Evolutionary conservation across 1,284 basidiomycete genomes (phyloP).

Genomic region (Tilletia indica): DNA sequence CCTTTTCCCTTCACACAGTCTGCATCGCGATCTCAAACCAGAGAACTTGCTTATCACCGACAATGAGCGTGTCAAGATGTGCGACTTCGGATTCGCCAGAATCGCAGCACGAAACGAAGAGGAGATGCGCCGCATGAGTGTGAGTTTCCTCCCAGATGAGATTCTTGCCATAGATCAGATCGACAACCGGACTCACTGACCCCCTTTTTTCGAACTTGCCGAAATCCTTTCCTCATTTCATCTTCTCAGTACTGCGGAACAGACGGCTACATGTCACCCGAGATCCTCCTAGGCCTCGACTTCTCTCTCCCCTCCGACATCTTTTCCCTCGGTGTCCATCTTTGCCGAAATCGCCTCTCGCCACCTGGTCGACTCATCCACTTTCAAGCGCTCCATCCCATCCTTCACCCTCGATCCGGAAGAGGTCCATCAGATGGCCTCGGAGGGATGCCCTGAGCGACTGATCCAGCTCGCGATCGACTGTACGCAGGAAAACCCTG

Average conservation of each 20-base stretch:
- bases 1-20: slow-evolving; percentile 47
- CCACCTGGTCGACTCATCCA: slow-evolving; percentile 71
- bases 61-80: slow-evolving; percentile 91
- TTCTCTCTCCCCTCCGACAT: slow-evolving; percentile 92
- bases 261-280: slow-evolving; percentile 70
- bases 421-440: slow-evolving; percentile 72
- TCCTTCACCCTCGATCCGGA: slow-evolving; percentile 72
- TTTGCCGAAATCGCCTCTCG: slow-evolving; percentile 86
- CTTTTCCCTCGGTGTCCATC: slow-evolving; percentile 87
- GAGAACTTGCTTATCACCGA: slow-evolving; percentile 92
- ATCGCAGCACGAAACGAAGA: slow-evolving; percentile 88
- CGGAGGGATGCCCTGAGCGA: slow-evolving; percentile 72
- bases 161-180: background rate
- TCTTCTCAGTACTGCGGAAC: slow-evolving; percentile 76
- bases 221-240: too few relatives aligned
- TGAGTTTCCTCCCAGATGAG: background rate
- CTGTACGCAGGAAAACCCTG: slow-evolving; percentile 72
- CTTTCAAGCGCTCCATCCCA: slow-evolving; percentile 39
- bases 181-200: background rate
- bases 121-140: slow-evolving; percentile 80
- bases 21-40: slow-evolving; percentile 81
- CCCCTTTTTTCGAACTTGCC: background rate
- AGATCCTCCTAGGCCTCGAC: slow-evolving; percentile 84
- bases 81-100: slow-evolving; percentile 88
- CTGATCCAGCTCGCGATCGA: slow-evolving; percentile 77